Conservation (phyloP, 805 yeast species). For the Candida morakotiae region DNA sequence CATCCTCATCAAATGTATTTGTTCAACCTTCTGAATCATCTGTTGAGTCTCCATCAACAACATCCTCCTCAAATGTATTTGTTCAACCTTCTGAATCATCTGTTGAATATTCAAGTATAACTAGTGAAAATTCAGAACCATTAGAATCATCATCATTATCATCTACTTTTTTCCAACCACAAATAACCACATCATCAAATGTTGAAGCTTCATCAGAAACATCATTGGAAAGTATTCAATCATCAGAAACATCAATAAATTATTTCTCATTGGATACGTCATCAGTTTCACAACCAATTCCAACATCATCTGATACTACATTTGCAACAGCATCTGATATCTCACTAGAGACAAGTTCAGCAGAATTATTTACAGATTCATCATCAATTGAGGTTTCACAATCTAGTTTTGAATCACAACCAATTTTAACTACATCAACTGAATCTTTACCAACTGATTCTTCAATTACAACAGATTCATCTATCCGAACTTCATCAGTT, state of each 20-base stretch:
- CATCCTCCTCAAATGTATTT: slow-evolving; percentile 1
- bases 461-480: not conserved
- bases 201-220: no score
- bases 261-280: no score
- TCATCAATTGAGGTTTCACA: no score
- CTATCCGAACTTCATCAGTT: not conserved
- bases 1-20: slow-evolving; percentile 3
- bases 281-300: slow-evolving; percentile 3
- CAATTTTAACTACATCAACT: not conserved
- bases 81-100: slow-evolving; percentile 4
- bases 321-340: slow-evolving; percentile 3
- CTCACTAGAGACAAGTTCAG: not conserved
- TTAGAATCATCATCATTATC: no score
- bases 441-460: not conserved
- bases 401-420: no score
- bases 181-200: no score
- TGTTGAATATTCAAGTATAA: slow-evolving; percentile 5
- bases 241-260: no score
- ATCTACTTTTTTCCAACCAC: no score
- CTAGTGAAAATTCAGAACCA: slow-evolving; percentile 10
- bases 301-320: slow-evolving; percentile 22
- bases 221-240: no score
- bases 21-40: slow-evolving; percentile 3
- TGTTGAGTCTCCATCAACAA: slow-evolving; percentile 1
- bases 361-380: no score